Evolutionary conservation across 768 basidiomycete species (phyloP).

Genomic region (Mycena galericulata): DNA sequence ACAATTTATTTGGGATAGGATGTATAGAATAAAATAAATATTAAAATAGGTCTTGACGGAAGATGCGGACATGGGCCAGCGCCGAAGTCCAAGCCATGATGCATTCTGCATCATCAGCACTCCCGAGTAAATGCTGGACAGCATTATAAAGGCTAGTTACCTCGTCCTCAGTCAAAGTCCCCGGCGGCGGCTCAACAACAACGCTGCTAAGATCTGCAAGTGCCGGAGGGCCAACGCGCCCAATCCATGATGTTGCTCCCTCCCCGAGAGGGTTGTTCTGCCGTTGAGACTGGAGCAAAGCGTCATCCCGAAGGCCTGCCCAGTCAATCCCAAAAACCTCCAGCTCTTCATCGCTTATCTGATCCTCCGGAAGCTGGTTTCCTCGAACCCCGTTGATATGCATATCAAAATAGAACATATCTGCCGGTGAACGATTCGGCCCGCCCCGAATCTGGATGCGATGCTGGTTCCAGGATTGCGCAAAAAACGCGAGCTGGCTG

Average conservation of each 20-base stretch:
- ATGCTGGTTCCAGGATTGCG: conserved; percentile 51
- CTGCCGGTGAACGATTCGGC: conserved; percentile 32
- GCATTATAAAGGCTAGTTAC: neutral
- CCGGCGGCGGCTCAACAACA: neutral
- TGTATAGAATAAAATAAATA: no score
- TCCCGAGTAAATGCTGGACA: neutral
- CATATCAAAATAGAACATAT: conserved; percentile 47
- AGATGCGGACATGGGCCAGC: neutral
- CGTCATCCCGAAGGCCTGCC: conserved; percentile 21
- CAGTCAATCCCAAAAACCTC: conserved; percentile 36
- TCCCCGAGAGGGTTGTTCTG: neutral
- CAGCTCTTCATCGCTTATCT: conserved; percentile 23
- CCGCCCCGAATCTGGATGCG: conserved; percentile 36
- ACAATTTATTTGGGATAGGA: no score
- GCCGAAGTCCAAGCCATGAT: neutral
- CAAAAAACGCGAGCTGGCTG: conserved; percentile 46
- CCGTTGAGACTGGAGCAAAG: neutral
- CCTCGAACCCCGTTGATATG: conserved; percentile 45
- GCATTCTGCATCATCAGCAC: neutral
- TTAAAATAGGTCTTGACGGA: neutral
- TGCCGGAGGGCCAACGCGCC: neutral
- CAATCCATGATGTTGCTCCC: conserved; percentile 15
- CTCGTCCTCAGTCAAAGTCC: neutral
- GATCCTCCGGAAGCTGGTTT: conserved; percentile 22
- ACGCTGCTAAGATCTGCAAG: neutral